Evolutionary conservation across 371 early-diverging fungal genomes (phyloP), one percentile per base, ranked within the genome.

Genomic region (Mucor ambiguus): DNA sequence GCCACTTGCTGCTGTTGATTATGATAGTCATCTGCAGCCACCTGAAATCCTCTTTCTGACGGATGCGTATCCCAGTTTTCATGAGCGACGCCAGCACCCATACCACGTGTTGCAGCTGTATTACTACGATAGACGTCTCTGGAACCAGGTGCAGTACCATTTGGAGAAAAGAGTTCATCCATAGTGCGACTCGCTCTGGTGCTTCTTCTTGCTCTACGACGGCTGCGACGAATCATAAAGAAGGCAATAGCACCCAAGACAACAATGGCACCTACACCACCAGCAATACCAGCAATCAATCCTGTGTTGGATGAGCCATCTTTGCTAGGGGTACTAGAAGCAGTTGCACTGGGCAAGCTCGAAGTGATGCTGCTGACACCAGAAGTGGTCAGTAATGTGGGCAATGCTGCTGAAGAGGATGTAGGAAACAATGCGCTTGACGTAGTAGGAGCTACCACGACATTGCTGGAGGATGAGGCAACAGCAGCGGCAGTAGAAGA

Each of bases 111-210:
- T 1, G 37, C 60, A 11, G 59, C 28, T 26, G 58, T 46, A 8
- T 44, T 60, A 12, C 12, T 43, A 18, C 35, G 52, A 14, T 69
- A 69, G 8, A 60, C 28, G 20, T 61, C 60, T 22, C 24, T 30
- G 7, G 56, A 43, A 11, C 46, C 46, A 44, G 52, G 52, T 33
- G 26, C 35, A 10, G 48, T 49, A 14, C 69, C 69, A 44, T 63
- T 61, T 12, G 73, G 73, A 14, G 73, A 44, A 44, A 73, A 73
- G 4, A 73, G 48, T 2, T 73, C 69, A 18, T 69, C 69, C 73
- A 73, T 68, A 4, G 69, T 54, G n/a, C 69, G 69, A 55, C 69
- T 73, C 1, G 69, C 52, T 9, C 74, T 67, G 9, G 64, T 68
- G 11, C 29, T 46, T 55, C 54, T 60, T 33, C 54, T 24, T 28